Percentiles rank a stretch among this genome's conserved stretches.
Conservation (phyloP, 1,139 yeast genomes). For the Pichia sp. region DNA sequence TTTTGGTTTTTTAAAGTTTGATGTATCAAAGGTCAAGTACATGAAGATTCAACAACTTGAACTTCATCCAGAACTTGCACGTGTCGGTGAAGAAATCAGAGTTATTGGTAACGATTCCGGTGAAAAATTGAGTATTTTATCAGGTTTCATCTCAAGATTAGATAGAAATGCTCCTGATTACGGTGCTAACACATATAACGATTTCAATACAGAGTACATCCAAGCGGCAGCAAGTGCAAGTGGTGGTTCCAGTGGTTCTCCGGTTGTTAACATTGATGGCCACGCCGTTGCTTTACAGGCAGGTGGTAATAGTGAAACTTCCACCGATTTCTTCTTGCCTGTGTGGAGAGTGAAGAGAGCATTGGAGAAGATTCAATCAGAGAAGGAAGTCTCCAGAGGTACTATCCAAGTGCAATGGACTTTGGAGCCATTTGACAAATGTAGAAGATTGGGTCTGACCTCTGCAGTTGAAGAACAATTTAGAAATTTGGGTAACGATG, state of each 20-base stretch:
- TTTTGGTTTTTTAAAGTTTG: constrained; percentile 73
- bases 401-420: constrained; percentile 91
- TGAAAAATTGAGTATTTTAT: constrained; percentile 79
- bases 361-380: constrained; percentile 58
- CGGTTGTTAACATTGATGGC: constrained; percentile 86
- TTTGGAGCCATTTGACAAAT: constrained; percentile 82
- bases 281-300: constrained; percentile 89
- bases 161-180: constrained; percentile 96
- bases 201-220: constrained; percentile 91
- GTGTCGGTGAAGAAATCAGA: constrained; percentile 85
- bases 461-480: constrained; percentile 66
- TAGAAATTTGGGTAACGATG: constrained; percentile 51
- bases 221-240: constrained; percentile 97
- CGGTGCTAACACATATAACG: constrained; percentile 84
- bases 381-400: constrained; percentile 61
- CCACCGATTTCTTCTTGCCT: constrained; percentile 89
- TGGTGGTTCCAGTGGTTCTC: constrained; percentile 95
- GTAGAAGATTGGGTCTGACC: constrained; percentile 78
- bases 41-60: constrained; percentile 62
- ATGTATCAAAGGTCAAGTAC: constrained; percentile 65
- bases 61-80: constrained; percentile 74
- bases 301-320: constrained; percentile 86
- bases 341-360: constrained; percentile 80
- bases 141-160: constrained; percentile 84
- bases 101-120: constrained; percentile 98